Evolutionary conservation across 768 basidiomycete genomes (phyloP).

Genomic region (Leccinum truebloodii): DNA sequence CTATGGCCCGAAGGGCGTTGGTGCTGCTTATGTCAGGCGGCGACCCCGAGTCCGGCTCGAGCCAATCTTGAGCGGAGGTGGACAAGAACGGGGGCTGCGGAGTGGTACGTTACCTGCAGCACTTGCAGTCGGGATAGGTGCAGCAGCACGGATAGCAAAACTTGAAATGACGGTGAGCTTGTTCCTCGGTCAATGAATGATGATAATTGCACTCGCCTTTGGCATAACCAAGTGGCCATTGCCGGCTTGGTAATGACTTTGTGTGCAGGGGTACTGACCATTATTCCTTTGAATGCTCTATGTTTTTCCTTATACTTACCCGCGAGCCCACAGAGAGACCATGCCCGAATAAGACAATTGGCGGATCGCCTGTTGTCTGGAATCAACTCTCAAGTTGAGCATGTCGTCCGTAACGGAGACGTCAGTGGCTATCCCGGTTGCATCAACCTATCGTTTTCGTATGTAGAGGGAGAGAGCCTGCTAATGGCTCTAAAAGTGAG

Average conservation of each 20-base stretch:
- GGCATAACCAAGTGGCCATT: slow-evolving; percentile 46
- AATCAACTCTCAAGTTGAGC: slow-evolving; percentile 82
- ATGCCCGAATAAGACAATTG: slow-evolving; percentile 67
- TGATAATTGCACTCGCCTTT: slow-evolving; percentile 44
- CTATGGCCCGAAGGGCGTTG: slow-evolving; percentile 97
- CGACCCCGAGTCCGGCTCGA: slow-evolving; percentile 92
- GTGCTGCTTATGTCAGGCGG: slow-evolving; percentile 91
- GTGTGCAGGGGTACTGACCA: slow-evolving; percentile 96
- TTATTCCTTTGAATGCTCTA: not conserved
- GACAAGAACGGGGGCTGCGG: slow-evolving; percentile 93
- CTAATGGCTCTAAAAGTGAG: slow-evolving; percentile 95
- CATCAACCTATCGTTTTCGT: slow-evolving; percentile 92
- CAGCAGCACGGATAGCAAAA: slow-evolving; percentile 90
- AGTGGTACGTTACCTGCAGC: slow-evolving; percentile 93
- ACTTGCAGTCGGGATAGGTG: slow-evolving; percentile 89
- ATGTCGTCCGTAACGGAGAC: slow-evolving; percentile 95
- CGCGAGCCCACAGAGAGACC: slow-evolving; percentile 63
- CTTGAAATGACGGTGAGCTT: slow-evolving; percentile 88
- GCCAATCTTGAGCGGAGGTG: slow-evolving; percentile 93
- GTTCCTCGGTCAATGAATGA: slow-evolving; percentile 35
- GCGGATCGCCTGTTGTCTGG: slow-evolving; percentile 79
- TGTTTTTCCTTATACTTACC: slow-evolving; percentile 3
- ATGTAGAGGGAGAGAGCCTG: slow-evolving; percentile 96
- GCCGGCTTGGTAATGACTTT: slow-evolving; percentile 61
- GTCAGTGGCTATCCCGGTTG: slow-evolving; percentile 91